Evolutionary conservation across 2,329 filamentous ascomycete genomes (phyloP).

Genomic region (Knufia fluminis): DNA sequence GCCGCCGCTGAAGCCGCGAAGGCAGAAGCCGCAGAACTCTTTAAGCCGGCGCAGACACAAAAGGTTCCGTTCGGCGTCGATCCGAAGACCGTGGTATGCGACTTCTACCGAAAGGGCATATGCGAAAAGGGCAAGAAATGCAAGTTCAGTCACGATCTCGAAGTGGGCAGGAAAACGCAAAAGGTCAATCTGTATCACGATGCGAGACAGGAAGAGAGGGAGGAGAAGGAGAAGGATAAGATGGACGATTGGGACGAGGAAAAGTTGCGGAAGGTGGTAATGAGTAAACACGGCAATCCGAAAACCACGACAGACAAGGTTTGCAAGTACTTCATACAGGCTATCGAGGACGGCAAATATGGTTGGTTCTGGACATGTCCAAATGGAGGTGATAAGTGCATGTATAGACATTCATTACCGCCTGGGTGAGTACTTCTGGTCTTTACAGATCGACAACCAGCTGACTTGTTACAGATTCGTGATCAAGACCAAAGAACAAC

Average conservation of each 20-base stretch:
- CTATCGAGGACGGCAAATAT: constrained; percentile 96
- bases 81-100: constrained; percentile 91
- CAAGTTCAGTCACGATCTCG: constrained; percentile 91
- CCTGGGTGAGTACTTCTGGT: constrained; percentile 60
- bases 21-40: constrained; percentile 67
- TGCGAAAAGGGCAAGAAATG: constrained; percentile 97
- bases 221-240: constrained; percentile 69
- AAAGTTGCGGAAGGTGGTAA: constrained; percentile 78
- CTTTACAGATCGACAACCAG: constrained; percentile 13
- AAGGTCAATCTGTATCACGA: constrained; percentile 92
- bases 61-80: constrained; percentile 97
- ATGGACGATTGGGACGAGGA: constrained; percentile 98
- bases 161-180: constrained; percentile 80
- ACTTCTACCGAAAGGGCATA: constrained; percentile 94
- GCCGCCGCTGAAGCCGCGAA: constrained; percentile 77
- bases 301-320: constrained; percentile 94
- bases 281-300: constrained; percentile 96
- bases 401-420: constrained; percentile 92
- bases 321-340: constrained; percentile 96
- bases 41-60: constrained; percentile 90
- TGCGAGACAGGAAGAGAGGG: constrained; percentile 61
- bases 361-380: constrained; percentile 99
- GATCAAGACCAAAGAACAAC: constrained; percentile 94
- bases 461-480: constrained; percentile 58
- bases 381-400: constrained; percentile 94